Conservation (phyloP, 2,329 filamentous ascomycete genomes). For the Pseudogymnoascus sp. region DNA sequence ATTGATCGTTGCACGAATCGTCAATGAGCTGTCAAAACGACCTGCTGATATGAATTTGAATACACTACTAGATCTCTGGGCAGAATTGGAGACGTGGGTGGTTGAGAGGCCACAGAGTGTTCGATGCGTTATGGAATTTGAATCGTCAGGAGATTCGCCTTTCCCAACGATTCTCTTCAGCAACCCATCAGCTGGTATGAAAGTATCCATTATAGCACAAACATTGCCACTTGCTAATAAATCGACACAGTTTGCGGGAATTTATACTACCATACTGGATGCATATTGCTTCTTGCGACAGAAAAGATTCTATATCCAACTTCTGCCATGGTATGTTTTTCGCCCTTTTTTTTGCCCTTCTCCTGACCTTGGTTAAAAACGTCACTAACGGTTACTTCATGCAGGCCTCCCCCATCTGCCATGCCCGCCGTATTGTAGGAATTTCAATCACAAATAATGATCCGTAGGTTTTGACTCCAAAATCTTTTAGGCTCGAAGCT, state of each 20-base stretch:
- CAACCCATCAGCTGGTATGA: constrained; percentile 8
- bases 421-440: neutral
- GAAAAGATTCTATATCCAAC: neutral
- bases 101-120: constrained; percentile 8
- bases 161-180: constrained; percentile 10
- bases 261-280: constrained; percentile 8
- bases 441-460: neutral
- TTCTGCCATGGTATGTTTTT: neutral
- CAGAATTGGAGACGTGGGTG: constrained; percentile 9
- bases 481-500: neutral
- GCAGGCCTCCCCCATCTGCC: neutral
- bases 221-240: neutral
- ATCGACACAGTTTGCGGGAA: neutral
- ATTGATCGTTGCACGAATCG: constrained; percentile 8
- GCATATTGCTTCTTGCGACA: constrained; percentile 9
- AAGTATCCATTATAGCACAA: neutral
- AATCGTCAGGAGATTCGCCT: constrained; percentile 6
- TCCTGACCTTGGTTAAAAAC: neutral
- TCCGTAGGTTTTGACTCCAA: neutral
- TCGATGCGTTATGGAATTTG: constrained; percentile 9
- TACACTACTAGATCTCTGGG: constrained; percentile 2
- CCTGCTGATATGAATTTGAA: neutral
- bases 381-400: neutral
- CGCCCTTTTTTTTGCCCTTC: neutral
- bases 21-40: constrained; percentile 6